These are phyloP conservation scores for Ceratocystis cacaofunesta DNA, from an alignment of 2,329 filamentous ascomycete species.

Conservation along the genomic window DNA sequence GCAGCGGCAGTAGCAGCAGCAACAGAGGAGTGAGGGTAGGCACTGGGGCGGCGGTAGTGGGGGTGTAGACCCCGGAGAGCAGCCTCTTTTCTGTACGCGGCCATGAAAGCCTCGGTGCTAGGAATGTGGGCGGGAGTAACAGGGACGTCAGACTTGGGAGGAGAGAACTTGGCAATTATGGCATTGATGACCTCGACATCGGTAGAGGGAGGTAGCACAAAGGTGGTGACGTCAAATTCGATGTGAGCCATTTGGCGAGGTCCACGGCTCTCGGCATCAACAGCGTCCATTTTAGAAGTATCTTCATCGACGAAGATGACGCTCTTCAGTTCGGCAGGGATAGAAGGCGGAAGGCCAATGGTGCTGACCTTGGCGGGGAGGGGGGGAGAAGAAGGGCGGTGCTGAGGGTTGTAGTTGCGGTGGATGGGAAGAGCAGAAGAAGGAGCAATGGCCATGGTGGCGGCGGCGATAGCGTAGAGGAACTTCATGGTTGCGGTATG, in stretches of 20 bases:
- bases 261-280: background rate
- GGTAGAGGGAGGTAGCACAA: background rate
- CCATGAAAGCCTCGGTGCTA: background rate
- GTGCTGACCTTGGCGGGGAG: background rate
- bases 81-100: background rate
- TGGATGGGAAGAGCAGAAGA: background rate
- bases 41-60: background rate
- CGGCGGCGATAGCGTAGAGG: slow-evolving; percentile 8
- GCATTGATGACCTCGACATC: background rate
- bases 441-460: slow-evolving; percentile 5
- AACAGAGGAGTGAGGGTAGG: slow-evolving; percentile 4
- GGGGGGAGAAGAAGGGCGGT: background rate
- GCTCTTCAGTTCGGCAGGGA: slow-evolving; percentile 5
- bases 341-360: slow-evolving; percentile 13
- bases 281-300: background rate
- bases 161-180: background rate
- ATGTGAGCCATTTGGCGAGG: background rate
- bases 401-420: background rate
- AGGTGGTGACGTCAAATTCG: background rate
- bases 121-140: background rate
- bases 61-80: background rate
- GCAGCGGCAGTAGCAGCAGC: background rate
- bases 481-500: slow-evolving; percentile 7
- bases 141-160: background rate
- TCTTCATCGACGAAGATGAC: slow-evolving; percentile 3